These are phyloP conservation scores for Scortechinia acanthostroma DNA, from an alignment of 2,329 filamentous ascomycete genomes.

Conservation along the genomic window DNA sequence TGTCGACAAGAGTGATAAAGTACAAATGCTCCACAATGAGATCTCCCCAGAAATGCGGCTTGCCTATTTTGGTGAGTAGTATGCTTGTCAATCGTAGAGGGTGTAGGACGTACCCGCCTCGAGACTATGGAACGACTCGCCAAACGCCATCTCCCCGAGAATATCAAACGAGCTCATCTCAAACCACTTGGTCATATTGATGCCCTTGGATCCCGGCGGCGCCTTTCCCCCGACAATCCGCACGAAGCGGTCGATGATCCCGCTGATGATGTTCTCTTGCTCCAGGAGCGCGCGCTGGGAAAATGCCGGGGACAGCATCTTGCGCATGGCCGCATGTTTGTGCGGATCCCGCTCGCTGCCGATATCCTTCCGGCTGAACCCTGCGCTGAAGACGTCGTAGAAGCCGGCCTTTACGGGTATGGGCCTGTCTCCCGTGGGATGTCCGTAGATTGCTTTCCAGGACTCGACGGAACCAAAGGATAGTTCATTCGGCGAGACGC, in stretches of 20 bases:
- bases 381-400: constrained; percentile 6
- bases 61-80: not conserved
- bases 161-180: not conserved
- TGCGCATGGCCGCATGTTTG: constrained; percentile 6
- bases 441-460: constrained; percentile 10
- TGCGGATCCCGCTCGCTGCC: constrained; percentile 7
- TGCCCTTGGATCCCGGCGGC: not conserved
- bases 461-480: constrained; percentile 7
- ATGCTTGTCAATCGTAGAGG: not conserved
- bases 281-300: constrained; percentile 4
- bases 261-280: constrained; percentile 5
- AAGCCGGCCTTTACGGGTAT: constrained; percentile 4
- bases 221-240: constrained; percentile 1
- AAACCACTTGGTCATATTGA: not conserved
- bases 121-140: not conserved
- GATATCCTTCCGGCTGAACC: constrained; percentile 6
- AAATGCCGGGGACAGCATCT: constrained; percentile 6
- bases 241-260: constrained; percentile 5
- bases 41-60: constrained; percentile 4
- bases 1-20: constrained; percentile 6
- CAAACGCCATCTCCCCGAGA: not conserved
- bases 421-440: not conserved
- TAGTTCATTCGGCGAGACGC: constrained; percentile 9
- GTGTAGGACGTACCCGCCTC: not conserved
- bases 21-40: constrained; percentile 4